phyloP scores from a whole-genome alignment of 2,329 filamentous ascomycete genomes.

The Ceratocystis papillata region DNA sequence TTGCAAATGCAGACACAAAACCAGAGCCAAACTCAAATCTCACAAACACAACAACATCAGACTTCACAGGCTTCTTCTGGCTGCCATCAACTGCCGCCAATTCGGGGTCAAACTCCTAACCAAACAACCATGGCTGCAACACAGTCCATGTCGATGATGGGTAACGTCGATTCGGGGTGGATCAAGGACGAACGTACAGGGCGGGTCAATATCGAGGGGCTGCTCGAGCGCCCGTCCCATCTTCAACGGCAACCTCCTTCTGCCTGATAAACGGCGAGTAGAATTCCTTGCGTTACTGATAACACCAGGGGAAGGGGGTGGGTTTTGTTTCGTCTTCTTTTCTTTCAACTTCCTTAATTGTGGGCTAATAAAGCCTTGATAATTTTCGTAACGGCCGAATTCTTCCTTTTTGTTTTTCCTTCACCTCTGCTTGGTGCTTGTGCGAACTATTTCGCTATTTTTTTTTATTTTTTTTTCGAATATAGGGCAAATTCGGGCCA shows the following conservation, averaged over 20 bases:
- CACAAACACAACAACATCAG: slow-evolving; percentile 18
- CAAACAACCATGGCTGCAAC: slow-evolving; percentile 6
- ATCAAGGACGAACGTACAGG: slow-evolving; percentile 40
- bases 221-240: slow-evolving; percentile 46
- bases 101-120: slow-evolving; percentile 32
- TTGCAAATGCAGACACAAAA: slow-evolving; percentile 23
- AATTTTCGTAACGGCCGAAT: slow-evolving; percentile 9
- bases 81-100: slow-evolving; percentile 38
- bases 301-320: not conserved
- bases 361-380: not conserved
- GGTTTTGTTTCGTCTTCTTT: slow-evolving; percentile 3
- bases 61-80: slow-evolving; percentile 24
- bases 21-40: slow-evolving; percentile 17
- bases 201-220: slow-evolving; percentile 50
- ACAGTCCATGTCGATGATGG: slow-evolving; percentile 20
- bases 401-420: not conserved
- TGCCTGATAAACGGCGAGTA: slow-evolving; percentile 3
- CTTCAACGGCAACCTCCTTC: slow-evolving; percentile 28
- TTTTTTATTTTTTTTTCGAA: not conserved
- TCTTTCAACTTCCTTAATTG: slow-evolving; percentile 1
- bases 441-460: not conserved
- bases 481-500: not conserved
- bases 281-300: not conserved
- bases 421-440: not conserved
- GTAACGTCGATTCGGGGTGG: slow-evolving; percentile 28